These are phyloP conservation scores for Colletotrichum aenigma DNA, from an alignment of 2,329 filamentous ascomycete genomes.

Conservation along the genomic window DNA sequence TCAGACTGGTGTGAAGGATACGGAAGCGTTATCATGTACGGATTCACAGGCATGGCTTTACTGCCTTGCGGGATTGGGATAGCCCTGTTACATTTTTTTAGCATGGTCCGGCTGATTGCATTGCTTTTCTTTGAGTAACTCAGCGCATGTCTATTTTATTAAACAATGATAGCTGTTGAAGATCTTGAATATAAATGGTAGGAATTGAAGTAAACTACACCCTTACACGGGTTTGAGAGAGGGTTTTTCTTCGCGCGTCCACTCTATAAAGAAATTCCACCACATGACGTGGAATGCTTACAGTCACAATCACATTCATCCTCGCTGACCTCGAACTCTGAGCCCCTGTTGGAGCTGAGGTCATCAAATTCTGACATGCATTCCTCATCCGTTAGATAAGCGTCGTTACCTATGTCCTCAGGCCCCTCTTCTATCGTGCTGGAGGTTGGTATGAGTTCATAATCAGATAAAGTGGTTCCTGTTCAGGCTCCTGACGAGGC, in stretches of 20 bases:
- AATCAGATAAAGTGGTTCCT: fast-evolving
- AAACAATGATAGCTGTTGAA: background rate
- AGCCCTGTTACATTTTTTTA: background rate
- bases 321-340: background rate
- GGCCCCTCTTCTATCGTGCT: fast-evolving
- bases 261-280: fast-evolving
- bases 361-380: fast-evolving
- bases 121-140: background rate
- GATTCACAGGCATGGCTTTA: background rate
- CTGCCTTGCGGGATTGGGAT: background rate
- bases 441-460: background rate
- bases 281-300: too few relatives aligned
- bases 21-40: background rate
- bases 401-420: background rate
- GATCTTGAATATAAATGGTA: background rate
- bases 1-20: background rate
- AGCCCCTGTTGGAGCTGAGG: background rate
- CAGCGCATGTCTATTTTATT: too few relatives aligned
- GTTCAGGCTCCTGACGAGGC: background rate
- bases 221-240: background rate
- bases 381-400: background rate
- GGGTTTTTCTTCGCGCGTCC: background rate
- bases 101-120: background rate
- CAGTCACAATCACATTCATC: background rate
- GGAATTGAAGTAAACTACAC: background rate